phyloP scores from a whole-genome alignment of 805 yeast genomes.

The Sugiyamaella lignohabitans region DNA sequence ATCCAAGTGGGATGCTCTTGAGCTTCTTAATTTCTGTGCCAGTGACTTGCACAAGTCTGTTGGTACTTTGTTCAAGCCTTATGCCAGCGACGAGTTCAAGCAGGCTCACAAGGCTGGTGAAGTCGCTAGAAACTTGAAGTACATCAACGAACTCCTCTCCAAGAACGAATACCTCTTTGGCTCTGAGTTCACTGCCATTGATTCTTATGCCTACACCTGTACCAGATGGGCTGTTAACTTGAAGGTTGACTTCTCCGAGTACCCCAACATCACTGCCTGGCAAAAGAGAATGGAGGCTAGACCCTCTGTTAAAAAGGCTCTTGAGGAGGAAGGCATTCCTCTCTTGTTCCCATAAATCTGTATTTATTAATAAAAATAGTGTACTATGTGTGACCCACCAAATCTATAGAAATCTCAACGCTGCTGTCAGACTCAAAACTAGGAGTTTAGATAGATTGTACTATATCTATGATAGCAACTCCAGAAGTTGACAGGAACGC shows the following conservation, averaged over 20 bases:
- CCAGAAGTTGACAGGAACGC: no score
- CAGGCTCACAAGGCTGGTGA: conserved; percentile 2
- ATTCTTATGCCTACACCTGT: conserved; percentile 12
- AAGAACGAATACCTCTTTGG: background rate
- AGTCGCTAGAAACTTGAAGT: background rate
- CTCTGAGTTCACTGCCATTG: conserved; percentile 12
- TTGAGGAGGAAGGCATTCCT: conserved; percentile 11
- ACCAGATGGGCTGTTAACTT: conserved; percentile 9
- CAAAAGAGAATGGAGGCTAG: conserved; percentile 7
- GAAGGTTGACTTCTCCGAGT: conserved; percentile 4
- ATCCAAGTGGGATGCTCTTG: background rate
- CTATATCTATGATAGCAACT: no score
- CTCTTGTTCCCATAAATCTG: no score
- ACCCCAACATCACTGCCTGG: conserved; percentile 5
- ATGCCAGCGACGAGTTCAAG: background rate
- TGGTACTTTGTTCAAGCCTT: background rate
- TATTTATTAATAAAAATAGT: no score
- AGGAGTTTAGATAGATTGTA: no score
- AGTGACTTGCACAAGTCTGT: background rate
- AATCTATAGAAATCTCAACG: no score
- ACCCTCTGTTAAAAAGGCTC: conserved; percentile 8
- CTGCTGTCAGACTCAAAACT: no score
- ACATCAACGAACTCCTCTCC: background rate
- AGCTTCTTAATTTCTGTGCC: background rate
- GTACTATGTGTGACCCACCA: no score